Evolutionary conservation across 2,329 filamentous ascomycete genomes (phyloP), one percentile per base, ranked within the genome.

Genomic region (Aureobasidium pullulans): DNA sequence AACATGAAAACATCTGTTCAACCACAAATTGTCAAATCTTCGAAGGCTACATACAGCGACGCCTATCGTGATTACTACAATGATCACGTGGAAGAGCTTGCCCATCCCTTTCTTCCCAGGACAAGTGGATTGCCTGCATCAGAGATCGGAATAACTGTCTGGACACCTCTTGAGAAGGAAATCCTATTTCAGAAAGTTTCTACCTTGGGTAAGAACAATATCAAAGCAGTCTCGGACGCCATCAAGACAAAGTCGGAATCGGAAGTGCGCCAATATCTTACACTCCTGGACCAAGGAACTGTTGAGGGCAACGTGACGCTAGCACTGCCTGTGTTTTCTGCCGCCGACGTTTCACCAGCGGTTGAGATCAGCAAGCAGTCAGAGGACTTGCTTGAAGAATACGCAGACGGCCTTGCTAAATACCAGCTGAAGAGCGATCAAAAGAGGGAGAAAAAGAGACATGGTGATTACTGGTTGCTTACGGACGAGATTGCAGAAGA

Each of bases 221-320:
- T 87, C 0, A 72, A 73, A 1, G 81, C 79, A 1, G 86, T 96
- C 59, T 79, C 89, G 1, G 66, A 72, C 8, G 77, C 81, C 0
- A 76, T 96, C 15, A 77, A 77, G 0, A 86, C 84, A 36, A 97
- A 97, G 72, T 86, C 84, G 60, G 81, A 84, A 63, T 69, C 87
- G 8, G 90, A 96, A 72, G 84, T 94, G 36, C 80, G 80, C 31
- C 82, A 87, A 53, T 91, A 91, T 68, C 70, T 95, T 4, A 67
- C 76, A 6, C 70, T 88, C 1, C 77, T 96, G 5, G 76, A 84
- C 9, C 74, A 79, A 19, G 78, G 71, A 2, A 62, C 76, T 1
- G 64, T 75, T 6, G 71, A 77, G 37, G 68, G 72, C 23, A 74
- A 78, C 40, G 66, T 52, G 7, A 58, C 39, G 6, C 36, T 46